These are phyloP conservation scores for Taxillus chinensis DNA, from an alignment of 164 flowering plant species.

Conservation along the genomic window DNA sequence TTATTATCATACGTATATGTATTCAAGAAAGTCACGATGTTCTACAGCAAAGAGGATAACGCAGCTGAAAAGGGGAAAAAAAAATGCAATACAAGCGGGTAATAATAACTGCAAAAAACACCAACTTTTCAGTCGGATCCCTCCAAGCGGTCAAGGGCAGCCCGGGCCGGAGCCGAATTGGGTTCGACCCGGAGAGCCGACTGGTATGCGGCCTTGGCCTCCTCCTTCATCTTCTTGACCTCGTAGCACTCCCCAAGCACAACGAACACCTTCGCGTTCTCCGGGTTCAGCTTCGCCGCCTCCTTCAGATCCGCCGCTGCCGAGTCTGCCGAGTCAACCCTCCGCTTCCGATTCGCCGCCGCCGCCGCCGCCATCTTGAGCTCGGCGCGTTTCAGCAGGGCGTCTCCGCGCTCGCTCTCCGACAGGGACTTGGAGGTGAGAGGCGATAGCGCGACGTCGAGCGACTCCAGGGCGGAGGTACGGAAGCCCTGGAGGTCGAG, in stretches of 20 bases:
- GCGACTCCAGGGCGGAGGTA: slow-evolving; percentile 51
- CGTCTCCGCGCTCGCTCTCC: slow-evolving; percentile 52
- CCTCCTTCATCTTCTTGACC: slow-evolving; percentile 48
- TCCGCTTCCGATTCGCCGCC: slow-evolving; percentile 6
- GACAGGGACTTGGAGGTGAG: slow-evolving; percentile 48
- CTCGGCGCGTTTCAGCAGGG: slow-evolving; percentile 70
- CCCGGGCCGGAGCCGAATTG: slow-evolving; percentile 19
- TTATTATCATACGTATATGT: no score
- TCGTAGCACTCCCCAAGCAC: slow-evolving; percentile 68
- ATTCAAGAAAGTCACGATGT: no score
- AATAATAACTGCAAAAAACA: no score
- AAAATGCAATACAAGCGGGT: no score
- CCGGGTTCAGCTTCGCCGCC: slow-evolving; percentile 38
- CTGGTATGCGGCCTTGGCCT: slow-evolving; percentile 49
- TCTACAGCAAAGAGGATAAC: no score
- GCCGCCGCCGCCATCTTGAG: slow-evolving; percentile 26
- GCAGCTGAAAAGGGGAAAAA: no score
- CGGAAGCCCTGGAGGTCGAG: slow-evolving; percentile 56
- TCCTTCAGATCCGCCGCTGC: slow-evolving; percentile 50
- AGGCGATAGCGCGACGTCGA: slow-evolving; percentile 58
- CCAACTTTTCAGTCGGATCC: no score
- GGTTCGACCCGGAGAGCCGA: slow-evolving; percentile 36
- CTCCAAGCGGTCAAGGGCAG: slow-evolving; percentile 35
- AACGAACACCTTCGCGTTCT: slow-evolving; percentile 38
- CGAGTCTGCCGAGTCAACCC: slow-evolving; percentile 40